Percentiles rank a stretch among this genome's conserved stretches.
Conservation (phyloP, 495 filamentous ascomycete genomes). For the Neurospora intermedia region DNA sequence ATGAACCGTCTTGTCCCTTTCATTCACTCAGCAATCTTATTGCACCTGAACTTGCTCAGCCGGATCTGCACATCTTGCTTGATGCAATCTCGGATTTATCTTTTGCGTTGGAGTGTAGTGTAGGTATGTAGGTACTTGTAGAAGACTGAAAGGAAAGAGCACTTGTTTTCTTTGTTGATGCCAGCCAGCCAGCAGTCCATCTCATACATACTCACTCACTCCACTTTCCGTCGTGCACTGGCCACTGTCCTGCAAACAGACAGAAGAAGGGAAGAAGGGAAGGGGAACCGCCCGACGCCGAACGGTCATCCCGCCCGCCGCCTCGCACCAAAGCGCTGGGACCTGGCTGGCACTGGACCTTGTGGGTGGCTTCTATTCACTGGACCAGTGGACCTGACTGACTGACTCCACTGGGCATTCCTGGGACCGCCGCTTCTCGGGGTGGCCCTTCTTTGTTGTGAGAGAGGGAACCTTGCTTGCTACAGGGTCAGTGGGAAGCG, state of each 20-base stretch:
- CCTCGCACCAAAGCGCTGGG: not conserved
- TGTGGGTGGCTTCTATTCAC: not conserved
- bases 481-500: not conserved
- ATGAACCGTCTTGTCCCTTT: not conserved
- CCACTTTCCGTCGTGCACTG: not conserved
- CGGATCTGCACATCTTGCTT: not conserved
- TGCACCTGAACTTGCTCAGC: not conserved
- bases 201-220: not conserved
- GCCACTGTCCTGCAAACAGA: not conserved
- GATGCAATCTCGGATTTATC: not conserved
- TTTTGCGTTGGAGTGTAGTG: not conserved
- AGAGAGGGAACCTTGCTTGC: not conserved
- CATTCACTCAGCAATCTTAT: not conserved
- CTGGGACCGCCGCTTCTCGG: not conserved
- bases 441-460: not conserved
- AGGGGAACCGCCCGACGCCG: not conserved
- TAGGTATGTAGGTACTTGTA: too few species aligned
- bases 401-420: not conserved
- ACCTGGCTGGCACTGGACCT: not conserved
- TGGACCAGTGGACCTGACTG: too few species aligned
- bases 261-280: not conserved
- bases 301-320: not conserved
- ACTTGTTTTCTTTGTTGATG: not conserved
- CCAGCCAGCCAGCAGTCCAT: not conserved
- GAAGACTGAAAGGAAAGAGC: not conserved